Conservation (phyloP, 1,284 basidiomycete species). For the Leccinum pseudoinsigne region DNA sequence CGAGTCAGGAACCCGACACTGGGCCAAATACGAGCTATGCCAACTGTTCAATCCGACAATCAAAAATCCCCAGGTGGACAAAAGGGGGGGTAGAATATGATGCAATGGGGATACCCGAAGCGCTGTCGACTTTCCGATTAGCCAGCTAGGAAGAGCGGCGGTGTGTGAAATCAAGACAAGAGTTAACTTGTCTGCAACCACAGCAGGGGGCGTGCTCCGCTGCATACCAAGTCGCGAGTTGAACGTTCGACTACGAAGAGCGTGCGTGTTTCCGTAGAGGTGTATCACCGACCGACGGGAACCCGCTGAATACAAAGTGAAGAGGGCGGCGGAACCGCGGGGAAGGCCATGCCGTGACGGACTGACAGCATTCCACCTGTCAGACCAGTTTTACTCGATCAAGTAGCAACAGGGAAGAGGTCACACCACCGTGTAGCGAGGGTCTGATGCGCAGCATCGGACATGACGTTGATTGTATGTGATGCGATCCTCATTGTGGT, state of each 20-base stretch:
- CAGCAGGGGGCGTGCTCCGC: neutral
- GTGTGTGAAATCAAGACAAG: neutral
- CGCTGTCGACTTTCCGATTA: neutral
- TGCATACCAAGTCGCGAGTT: neutral
- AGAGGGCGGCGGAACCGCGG: neutral
- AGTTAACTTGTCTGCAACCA: neutral
- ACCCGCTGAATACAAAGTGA: neutral
- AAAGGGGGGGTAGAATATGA: neutral
- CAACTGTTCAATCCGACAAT: constrained; percentile 16
- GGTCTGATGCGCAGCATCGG: neutral
- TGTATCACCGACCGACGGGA: neutral
- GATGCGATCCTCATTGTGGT: neutral
- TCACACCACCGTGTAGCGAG: neutral
- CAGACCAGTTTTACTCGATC: neutral
- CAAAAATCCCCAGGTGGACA: constrained; percentile 21
- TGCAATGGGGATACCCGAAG: neutral
- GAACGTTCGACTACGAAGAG: neutral
- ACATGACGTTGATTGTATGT: neutral
- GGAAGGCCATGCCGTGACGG: neutral
- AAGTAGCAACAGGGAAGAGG: neutral
- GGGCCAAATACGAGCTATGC: neutral
- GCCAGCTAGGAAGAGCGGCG: neutral
- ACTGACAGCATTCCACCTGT: neutral
- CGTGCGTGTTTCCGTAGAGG: neutral
- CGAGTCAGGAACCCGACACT: constrained; percentile 14